phyloP scores from a whole-genome alignment of 805 yeast genomes.

The Barnettozyma siamensis region DNA sequence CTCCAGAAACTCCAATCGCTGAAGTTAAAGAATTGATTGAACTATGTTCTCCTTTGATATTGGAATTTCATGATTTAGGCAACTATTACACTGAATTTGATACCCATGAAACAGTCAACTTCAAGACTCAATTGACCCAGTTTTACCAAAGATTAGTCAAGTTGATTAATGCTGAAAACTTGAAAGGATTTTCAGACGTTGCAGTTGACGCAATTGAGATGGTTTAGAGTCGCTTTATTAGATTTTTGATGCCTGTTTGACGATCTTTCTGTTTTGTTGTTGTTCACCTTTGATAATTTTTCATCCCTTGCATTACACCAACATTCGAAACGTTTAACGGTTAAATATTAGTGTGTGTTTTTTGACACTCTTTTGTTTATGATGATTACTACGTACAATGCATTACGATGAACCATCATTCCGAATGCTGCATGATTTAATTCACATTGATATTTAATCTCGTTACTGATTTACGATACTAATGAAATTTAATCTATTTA shows the following conservation, averaged over 20 bases:
- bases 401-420: too few relatives aligned
- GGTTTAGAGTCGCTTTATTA: not conserved
- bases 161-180: not conserved
- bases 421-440: too few relatives aligned
- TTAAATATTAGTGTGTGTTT: too few relatives aligned
- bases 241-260: not conserved
- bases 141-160: constrained; percentile 17
- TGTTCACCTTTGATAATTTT: too few relatives aligned
- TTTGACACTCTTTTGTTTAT: too few relatives aligned
- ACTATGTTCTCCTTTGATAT: constrained; percentile 29
- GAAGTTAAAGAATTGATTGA: constrained; percentile 25
- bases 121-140: constrained; percentile 26
- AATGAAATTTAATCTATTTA: not conserved
- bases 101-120: constrained; percentile 23
- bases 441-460: too few relatives aligned
- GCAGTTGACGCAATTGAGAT: constrained; percentile 14
- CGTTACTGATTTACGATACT: not conserved
- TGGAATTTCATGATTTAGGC: constrained; percentile 32
- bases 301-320: too few relatives aligned
- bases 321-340: too few relatives aligned
- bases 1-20: constrained; percentile 10
- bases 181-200: constrained; percentile 6
- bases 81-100: constrained; percentile 24
- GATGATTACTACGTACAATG: too few relatives aligned
- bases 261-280: too few relatives aligned